Evolutionary conservation across 1,284 basidiomycete species (phyloP).

Genomic region (Uromyces viciae-fabae): DNA sequence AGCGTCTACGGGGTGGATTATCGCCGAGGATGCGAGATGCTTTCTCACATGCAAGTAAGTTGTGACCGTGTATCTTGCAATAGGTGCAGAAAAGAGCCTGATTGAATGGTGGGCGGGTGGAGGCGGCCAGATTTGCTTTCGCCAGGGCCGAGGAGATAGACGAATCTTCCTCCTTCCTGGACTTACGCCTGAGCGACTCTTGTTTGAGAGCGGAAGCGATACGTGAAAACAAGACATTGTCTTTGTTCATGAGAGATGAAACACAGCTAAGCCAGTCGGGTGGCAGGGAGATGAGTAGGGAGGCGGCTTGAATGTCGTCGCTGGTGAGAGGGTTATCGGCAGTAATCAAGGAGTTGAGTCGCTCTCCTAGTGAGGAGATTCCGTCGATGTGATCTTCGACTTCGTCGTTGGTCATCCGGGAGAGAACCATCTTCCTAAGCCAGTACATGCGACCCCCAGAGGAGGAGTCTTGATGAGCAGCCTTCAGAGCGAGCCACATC

Average conservation of each 20-base stretch:
- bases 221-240: neutral
- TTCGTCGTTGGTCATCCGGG: neutral
- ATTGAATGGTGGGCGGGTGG: neutral
- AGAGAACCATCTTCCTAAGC: neutral
- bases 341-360: neutral
- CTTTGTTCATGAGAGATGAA: too few species aligned
- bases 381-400: neutral
- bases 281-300: neutral
- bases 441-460: neutral
- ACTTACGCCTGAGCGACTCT: neutral
- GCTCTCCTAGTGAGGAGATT: neutral
- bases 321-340: neutral
- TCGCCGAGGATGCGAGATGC: neutral
- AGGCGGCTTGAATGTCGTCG: neutral
- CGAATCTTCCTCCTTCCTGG: neutral
- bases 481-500: neutral
- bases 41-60: neutral
- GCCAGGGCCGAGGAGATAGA: too few species aligned
- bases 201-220: neutral
- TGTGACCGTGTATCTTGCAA: neutral
- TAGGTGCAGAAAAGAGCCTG: neutral
- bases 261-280: constrained; percentile 1
- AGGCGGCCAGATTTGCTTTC: neutral
- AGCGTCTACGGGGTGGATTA: too few species aligned
- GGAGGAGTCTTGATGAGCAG: neutral